A percentile compares a stretch with the other conserved stretches of the same genome.
Evolutionary conservation across 345 rosid species (phyloP).

Genomic region (Populus deltoides): DNA sequence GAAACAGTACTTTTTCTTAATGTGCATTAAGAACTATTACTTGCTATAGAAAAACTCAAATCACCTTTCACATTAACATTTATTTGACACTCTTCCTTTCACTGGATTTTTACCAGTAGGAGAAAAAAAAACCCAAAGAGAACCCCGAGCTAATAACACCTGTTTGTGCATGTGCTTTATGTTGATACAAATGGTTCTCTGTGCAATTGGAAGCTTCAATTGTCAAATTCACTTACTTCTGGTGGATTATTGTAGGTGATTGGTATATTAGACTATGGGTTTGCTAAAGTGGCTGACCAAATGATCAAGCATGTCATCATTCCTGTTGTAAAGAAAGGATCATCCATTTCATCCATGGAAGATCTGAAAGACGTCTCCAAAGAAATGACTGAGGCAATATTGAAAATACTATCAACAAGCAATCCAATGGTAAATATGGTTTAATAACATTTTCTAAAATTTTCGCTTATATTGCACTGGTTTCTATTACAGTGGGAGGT

Average conservation of each 20-base stretch:
- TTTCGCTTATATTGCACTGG: background rate
- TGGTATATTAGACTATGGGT: conserved; percentile 80
- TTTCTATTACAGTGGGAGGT: background rate
- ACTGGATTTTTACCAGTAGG: too few species aligned
- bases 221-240: conserved; percentile 5
- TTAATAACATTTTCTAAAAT: background rate
- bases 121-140: too few species aligned
- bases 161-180: background rate
- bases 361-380: conserved; percentile 44
- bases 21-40: too few species aligned
- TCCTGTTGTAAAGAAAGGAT: conserved; percentile 62
- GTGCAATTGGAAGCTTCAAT: background rate
- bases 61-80: too few species aligned
- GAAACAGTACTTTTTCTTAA: too few species aligned
- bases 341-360: conserved; percentile 49
- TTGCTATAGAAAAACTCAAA: too few species aligned
- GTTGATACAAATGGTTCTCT: background rate
- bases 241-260: conserved; percentile 50
- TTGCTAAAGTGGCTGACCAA: conserved; percentile 85
- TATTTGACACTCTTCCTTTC: too few species aligned
- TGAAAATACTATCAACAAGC: conserved; percentile 50
- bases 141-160: too few species aligned
- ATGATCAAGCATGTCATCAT: conserved; percentile 75
- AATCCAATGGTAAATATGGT: conserved; percentile 48
- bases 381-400: conserved; percentile 43